These are phyloP conservation scores for Microstegium vimineum DNA, from an alignment of 176 grass and related monocot genomes.

Conservation along the genomic window DNA sequence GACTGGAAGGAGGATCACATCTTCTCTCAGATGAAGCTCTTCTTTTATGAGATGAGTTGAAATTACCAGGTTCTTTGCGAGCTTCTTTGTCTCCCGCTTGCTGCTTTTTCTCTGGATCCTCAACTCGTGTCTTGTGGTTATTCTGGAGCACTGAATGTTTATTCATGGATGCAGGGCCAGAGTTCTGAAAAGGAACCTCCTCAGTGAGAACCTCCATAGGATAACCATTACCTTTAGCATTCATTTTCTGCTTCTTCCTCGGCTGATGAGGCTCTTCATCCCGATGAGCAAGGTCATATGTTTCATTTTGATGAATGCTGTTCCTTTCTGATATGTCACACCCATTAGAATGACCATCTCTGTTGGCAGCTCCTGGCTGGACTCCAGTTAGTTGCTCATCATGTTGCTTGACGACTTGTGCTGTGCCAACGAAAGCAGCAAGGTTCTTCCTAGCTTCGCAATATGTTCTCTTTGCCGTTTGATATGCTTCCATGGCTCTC, in stretches of 20 bases:
- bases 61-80: slow-evolving; percentile 12
- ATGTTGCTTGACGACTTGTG: neutral
- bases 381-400: slow-evolving; percentile 21
- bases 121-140: slow-evolving; percentile 15
- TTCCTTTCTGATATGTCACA: neutral
- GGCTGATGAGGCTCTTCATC: slow-evolving; percentile 8
- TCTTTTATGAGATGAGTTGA: slow-evolving; percentile 13
- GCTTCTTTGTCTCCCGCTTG: slow-evolving; percentile 9
- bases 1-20: neutral
- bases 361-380: neutral
- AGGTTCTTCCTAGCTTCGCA: slow-evolving; percentile 30
- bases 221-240: slow-evolving; percentile 7
- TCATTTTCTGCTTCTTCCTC: slow-evolving; percentile 37
- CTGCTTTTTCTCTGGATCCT: slow-evolving; percentile 1
- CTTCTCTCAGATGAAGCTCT: slow-evolving; percentile 7
- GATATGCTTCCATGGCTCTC: slow-evolving; percentile 38
- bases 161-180: neutral
- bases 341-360: slow-evolving; percentile 2
- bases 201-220: slow-evolving; percentile 12
- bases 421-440: slow-evolving; percentile 30
- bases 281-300: neutral
- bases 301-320: neutral
- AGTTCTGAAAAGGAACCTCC: slow-evolving; percentile 6
- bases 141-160: slow-evolving; percentile 9
- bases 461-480: slow-evolving; percentile 42